Evolutionary conservation across 768 basidiomycete genomes (phyloP).

Genomic region (Lactarius pseudohatsudake): DNA sequence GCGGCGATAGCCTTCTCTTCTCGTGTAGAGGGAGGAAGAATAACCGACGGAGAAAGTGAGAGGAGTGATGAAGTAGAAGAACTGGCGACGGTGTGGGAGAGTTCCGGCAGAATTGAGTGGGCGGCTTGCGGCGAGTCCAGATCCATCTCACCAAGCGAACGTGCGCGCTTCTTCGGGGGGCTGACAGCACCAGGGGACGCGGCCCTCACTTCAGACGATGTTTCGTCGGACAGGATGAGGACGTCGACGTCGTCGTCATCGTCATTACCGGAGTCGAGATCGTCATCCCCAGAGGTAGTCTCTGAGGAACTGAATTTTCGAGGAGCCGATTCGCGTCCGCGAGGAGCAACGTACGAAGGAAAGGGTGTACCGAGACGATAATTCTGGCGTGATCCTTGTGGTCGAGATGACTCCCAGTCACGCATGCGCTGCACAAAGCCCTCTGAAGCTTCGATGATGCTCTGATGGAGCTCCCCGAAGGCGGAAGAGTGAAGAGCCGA

Average conservation of each 20-base stretch:
- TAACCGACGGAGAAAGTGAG: conserved; percentile 37
- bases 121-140: conserved; percentile 36
- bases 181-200: conserved; percentile 19
- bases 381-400: conserved; percentile 39
- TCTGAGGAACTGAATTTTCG: conserved; percentile 27
- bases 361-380: conserved; percentile 38
- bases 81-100: conserved; percentile 39
- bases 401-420: conserved; percentile 60
- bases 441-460: conserved; percentile 63
- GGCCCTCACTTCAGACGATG: conserved; percentile 29
- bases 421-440: conserved; percentile 72
- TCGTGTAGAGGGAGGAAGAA: conserved; percentile 40
- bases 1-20: conserved; percentile 62
- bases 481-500: conserved; percentile 57
- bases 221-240: conserved; percentile 51
- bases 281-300: conserved; percentile 28
- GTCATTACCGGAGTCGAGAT: conserved; percentile 37
- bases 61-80: conserved; percentile 43
- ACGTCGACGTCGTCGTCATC: conserved; percentile 60
- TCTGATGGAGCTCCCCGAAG: conserved; percentile 63
- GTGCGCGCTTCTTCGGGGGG: conserved; percentile 43
- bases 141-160: conserved; percentile 48
- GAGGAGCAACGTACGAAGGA: conserved; percentile 8
- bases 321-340: conserved; percentile 20
- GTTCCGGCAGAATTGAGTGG: conserved; percentile 36